phyloP scores from a whole-genome alignment of 2,329 filamentous ascomycete species.

The Epichloe amarillans region DNA sequence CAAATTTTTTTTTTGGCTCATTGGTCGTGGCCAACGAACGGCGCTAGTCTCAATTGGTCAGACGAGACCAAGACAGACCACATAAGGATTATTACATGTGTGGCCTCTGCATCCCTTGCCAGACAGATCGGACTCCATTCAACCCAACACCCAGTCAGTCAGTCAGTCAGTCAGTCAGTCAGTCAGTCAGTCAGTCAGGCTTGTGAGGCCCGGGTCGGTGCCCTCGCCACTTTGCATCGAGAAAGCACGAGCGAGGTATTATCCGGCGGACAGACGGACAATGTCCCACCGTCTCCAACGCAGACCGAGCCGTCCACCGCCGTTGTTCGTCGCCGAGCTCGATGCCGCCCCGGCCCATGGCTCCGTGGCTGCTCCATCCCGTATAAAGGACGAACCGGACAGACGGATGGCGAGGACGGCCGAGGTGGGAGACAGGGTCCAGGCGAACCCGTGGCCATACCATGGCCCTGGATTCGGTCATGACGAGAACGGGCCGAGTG shows the following conservation, averaged over 20 bases:
- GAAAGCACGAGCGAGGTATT: neutral
- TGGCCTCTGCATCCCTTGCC: too few species aligned
- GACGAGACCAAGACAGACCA: too few species aligned
- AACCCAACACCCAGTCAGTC: too few species aligned
- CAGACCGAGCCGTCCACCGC: slow-evolving; percentile 9
- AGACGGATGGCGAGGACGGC: slow-evolving; percentile 1
- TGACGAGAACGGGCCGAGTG: slow-evolving; percentile 5
- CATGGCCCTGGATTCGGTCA: slow-evolving; percentile 12
- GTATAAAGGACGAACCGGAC: slow-evolving; percentile 4
- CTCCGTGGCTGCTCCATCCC: slow-evolving; percentile 7
- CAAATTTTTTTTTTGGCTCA: too few species aligned
- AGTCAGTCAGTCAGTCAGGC: too few species aligned
- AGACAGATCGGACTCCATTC: too few species aligned
- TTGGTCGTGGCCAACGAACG: too few species aligned
- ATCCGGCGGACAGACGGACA: neutral
- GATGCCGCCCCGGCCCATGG: slow-evolving; percentile 12
- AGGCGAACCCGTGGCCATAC: slow-evolving; percentile 20
- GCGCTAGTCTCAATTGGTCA: too few species aligned
- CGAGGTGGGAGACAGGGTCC: slow-evolving; percentile 2
- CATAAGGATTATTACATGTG: too few species aligned
- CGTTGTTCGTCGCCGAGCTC: slow-evolving; percentile 18
- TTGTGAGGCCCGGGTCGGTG: too few species aligned
- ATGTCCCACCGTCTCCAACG: slow-evolving; percentile 9
- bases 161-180: too few species aligned
- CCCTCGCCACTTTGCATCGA: too few species aligned